Percentiles rank a stretch among this genome's conserved stretches.
These are phyloP conservation scores for Nyctanthes arbortristis DNA, from an alignment of 257 asterid genomes.

Conservation along the genomic window DNA sequence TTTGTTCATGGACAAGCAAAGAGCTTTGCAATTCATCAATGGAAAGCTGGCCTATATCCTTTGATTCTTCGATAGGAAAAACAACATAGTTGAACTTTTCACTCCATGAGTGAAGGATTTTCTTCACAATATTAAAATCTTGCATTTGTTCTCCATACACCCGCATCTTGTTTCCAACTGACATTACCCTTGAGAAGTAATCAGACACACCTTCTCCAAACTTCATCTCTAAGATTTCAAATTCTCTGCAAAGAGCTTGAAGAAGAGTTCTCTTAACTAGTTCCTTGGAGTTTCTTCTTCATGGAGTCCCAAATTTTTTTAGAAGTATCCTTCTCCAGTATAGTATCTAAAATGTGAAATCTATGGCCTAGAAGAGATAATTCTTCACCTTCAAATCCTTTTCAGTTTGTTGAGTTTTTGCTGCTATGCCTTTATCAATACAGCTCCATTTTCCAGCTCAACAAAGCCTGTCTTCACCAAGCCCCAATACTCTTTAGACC, in stretches of 20 bases:
- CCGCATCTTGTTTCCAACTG: constrained; percentile 7
- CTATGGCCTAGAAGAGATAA: constrained; percentile 5
- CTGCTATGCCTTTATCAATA: not conserved
- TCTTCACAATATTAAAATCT: constrained; percentile 11
- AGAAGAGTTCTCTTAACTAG: constrained; percentile 1
- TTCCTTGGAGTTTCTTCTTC: constrained; percentile 2
- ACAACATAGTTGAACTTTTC: constrained; percentile 4
- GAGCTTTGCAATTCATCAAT: constrained; percentile 4
- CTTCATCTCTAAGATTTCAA: not conserved
- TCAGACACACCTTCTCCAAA: not conserved
- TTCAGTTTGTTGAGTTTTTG: not conserved
- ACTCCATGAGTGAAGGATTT: not conserved
- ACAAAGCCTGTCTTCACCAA: not conserved
- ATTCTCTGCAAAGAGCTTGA: not conserved
- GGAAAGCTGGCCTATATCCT: not conserved
- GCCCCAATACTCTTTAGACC: not conserved
- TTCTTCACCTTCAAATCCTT: constrained; percentile 13
- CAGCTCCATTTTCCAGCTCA: not conserved
- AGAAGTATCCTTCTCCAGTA: not conserved
- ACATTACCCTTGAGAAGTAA: constrained; percentile 11
- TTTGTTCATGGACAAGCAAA: not conserved
- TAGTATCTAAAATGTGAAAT: constrained; percentile 3
- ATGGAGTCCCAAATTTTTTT: not conserved
- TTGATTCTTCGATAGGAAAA: not conserved
- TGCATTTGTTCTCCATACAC: constrained; percentile 2